A percentile compares a stretch with the other conserved stretches of the same genome.
phyloP scores from a whole-genome alignment of 2,329 filamentous ascomycete species.

The Curvularia eragrostidis region DNA sequence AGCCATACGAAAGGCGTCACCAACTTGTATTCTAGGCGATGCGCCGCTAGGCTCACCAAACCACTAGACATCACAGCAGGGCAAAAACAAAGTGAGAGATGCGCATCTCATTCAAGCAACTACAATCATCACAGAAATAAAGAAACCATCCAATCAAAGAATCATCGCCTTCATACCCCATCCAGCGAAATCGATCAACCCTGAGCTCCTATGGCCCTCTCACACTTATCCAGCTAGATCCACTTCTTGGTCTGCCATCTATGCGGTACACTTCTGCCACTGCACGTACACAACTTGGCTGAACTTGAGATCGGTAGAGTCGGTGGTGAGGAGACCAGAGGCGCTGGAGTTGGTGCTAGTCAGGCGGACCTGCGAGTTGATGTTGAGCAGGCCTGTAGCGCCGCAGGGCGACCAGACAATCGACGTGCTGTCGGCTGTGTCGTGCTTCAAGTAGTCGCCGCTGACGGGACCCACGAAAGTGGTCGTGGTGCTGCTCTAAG shows the following conservation, averaged over 20 bases:
- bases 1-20: background rate
- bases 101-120: slow-evolving; percentile 20
- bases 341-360: slow-evolving; percentile 39
- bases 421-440: slow-evolving; percentile 53
- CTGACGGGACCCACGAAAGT: slow-evolving; percentile 50
- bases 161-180: slow-evolving; percentile 11
- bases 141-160: slow-evolving; percentile 7
- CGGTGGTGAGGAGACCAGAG: slow-evolving; percentile 55
- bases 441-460: slow-evolving; percentile 51
- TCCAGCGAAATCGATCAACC: slow-evolving; percentile 14
- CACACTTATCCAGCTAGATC: slow-evolving; percentile 18
- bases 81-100: slow-evolving; percentile 1
- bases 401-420: slow-evolving; percentile 63
- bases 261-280: slow-evolving; percentile 51
- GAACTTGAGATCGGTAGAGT: slow-evolving; percentile 59
- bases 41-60: background rate
- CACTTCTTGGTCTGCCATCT: slow-evolving; percentile 18
- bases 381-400: slow-evolving; percentile 58
- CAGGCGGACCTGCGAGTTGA: slow-evolving; percentile 60
- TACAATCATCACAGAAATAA: slow-evolving; percentile 10
- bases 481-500: slow-evolving; percentile 48
- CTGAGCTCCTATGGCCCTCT: slow-evolving; percentile 11
- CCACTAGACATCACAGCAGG: slow-evolving; percentile 5
- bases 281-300: slow-evolving; percentile 53
- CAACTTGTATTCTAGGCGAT: background rate